phyloP scores from a whole-genome alignment of 495 filamentous ascomycete species.

The Aspergillus cavernicola region DNA sequence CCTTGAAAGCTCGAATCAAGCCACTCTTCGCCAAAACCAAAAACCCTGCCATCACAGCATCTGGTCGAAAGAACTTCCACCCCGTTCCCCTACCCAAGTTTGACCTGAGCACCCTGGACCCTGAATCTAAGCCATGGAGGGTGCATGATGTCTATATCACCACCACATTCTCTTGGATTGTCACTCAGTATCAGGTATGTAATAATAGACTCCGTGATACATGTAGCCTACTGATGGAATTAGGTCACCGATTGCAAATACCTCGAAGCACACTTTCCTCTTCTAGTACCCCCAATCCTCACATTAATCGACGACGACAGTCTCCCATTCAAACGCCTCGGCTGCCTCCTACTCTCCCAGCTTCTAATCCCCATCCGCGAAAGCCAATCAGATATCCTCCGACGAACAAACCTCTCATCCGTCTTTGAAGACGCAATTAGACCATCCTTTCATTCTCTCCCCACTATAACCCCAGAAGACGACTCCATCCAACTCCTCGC shows the following conservation, averaged over 20 bases:
- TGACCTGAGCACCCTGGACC: constrained; percentile 45
- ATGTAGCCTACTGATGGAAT: not conserved
- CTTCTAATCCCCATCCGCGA: constrained; percentile 60
- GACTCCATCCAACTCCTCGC: constrained; percentile 64
- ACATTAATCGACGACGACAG: constrained; percentile 70
- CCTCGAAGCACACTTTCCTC: constrained; percentile 62
- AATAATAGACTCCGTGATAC: not conserved
- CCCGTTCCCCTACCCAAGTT: constrained; percentile 38
- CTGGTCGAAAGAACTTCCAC: constrained; percentile 58
- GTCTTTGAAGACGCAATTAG: constrained; percentile 78
- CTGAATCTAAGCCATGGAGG: constrained; percentile 69
- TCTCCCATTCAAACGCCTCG: constrained; percentile 52
- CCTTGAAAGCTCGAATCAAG: constrained; percentile 52
- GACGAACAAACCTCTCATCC: constrained; percentile 66
- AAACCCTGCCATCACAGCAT: constrained; percentile 57
- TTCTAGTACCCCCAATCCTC: constrained; percentile 82
- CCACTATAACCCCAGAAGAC: constrained; percentile 69
- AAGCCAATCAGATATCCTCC: constrained; percentile 49
- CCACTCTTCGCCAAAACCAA: constrained; percentile 69
- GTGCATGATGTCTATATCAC: constrained; percentile 56
- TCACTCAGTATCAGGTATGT: constrained; percentile 43
- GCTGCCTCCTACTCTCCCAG: constrained; percentile 54
- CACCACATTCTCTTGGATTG: constrained; percentile 63
- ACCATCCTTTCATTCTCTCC: constrained; percentile 70
- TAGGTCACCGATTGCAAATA: constrained; percentile 25